Percentiles rank a stretch among this genome's conserved stretches.
Evolutionary conservation across 2,329 filamentous ascomycete species (phyloP).

Genomic region (Myriosclerotinia scirpicola): DNA sequence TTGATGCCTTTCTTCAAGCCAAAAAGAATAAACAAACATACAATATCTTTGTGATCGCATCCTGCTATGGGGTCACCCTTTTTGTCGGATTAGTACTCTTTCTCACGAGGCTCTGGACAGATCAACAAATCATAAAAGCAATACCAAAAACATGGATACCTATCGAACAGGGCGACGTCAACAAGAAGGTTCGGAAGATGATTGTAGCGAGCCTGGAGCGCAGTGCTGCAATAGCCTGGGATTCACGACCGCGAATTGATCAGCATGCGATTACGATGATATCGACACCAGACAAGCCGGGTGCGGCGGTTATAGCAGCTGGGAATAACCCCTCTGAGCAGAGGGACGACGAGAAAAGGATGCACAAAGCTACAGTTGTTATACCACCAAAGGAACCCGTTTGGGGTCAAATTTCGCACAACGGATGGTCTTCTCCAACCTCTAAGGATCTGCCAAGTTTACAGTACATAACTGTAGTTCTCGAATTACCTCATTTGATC

Average conservation of each 20-base stretch:
- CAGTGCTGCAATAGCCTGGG: constrained; percentile 79
- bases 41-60: constrained; percentile 80
- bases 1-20: constrained; percentile 77
- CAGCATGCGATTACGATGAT: constrained; percentile 36
- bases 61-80: constrained; percentile 72
- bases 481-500: constrained; percentile 83
- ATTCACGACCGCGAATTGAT: constrained; percentile 66
- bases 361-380: constrained; percentile 30
- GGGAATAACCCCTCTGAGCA: constrained; percentile 21
- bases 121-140: constrained; percentile 71
- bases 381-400: constrained; percentile 41
- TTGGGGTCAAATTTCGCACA: constrained; percentile 84
- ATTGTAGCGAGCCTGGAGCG: constrained; percentile 70
- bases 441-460: constrained; percentile 73
- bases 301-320: constrained; percentile 30
- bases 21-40: constrained; percentile 64
- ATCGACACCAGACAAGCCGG: constrained; percentile 37
- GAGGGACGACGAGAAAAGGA: constrained; percentile 20
- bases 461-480: constrained; percentile 79
- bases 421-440: constrained; percentile 83
- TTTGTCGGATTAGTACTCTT: constrained; percentile 75
- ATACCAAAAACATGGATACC: constrained; percentile 89
- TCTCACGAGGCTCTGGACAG: constrained; percentile 80
- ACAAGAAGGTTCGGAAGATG: constrained; percentile 70
- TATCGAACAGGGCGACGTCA: constrained; percentile 80